Evolutionary conservation across 441 rosid species (phyloP), one percentile per base, ranked within the genome.

Genomic region (Lepidium campestre): DNA sequence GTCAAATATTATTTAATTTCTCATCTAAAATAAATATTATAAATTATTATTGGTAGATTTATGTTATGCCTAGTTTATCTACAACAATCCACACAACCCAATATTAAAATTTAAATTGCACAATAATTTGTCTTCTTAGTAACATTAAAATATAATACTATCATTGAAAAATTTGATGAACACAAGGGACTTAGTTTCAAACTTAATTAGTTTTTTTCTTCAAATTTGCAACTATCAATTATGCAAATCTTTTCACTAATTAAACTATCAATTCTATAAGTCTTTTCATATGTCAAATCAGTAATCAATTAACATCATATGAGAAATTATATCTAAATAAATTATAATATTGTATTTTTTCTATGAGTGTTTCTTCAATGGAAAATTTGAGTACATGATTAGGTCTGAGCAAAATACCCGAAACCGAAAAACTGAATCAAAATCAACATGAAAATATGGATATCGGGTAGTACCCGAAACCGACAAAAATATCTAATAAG

Each of bases 1-100:
- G 60, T 60, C 67, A 69, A 69, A 59, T 59, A 41, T 39, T 69
- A 60, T 69, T 69, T 31, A 40, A 68, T 40, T 45, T 59, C 13
- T 37, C 42, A 47, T 25, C 65, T 48, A 46, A 36, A 46, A 48
- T 10, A 58, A 49, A 53, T 10, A 40, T 8, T 19, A 15, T 4
- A 40, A 4, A 14, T 5, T 40, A 29, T 34, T 49, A 52, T 60
- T 32, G 46, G 61, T 50, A 27, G 49, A 39, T 39, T 29, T 37
- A 48, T 48, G 25, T 39, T 37, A 27, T 34, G 47, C 55, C 47
- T 52, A 12, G 20, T 60, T 9, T 45, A 67, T 67, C 57, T 57
- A 57, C 48, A 67, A 35, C 22, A 34, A 60, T 22, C 54, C 62
- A 62, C 60, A 60, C 68, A 34, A 70, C 68, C 62, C 68, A 69